Base-by-base conservation (phyloP, 805 yeast genomes). In the Wickerhamomyces mucosus region DNA sequence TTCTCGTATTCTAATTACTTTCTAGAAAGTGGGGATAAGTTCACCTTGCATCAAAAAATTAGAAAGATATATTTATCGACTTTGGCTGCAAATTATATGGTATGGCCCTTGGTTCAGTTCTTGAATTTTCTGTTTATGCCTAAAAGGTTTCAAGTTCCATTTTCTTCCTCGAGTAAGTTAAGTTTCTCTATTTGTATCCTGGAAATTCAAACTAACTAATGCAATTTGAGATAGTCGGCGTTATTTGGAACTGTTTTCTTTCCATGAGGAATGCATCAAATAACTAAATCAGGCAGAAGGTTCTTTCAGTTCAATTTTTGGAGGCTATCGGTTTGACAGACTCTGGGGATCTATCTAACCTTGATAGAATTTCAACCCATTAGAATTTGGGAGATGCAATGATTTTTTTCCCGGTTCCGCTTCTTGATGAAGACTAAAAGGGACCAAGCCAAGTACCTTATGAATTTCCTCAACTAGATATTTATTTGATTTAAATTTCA, bases 211-310 rank as follows among this genome's bases (percentile, higher is more conserved):
- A 6, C 8, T 28, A 31, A 42, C 47, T 40, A 42, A 42, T 45
- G 27, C 8, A 19, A 5, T 17, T 15, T 18, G 4, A 2, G 18
- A 10, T 15, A 14, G 63, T 92, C 6, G 89, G 95, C 18, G 94
- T 89, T 14, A 59, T 89, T 22, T 89, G 98, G 97, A 89, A 92
- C 51, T 86, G 96, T 33, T 88, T 81, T 59, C 60, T 89, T 30
- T 85, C 95, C 0, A 74, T 83, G 69, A 65, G 82, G 46, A 84
- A 84, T 44, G 77, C 84, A 4, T 56, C 66, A 1, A 50, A 49
- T 18, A 23, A n/a, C 10, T n/a, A n/a, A n/a, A n/a, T n/a, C n/a
- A n/a, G n/a, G n/a, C n/a, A n/a, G n/a, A n/a, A n/a, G n/a, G n/a
- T n/a, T n/a, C n/a, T n/a, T n/a, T n/a, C n/a, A n/a, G n/a, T n/a